A percentile compares a stretch with the other conserved stretches of the same genome.
Evolutionary conservation across 2,329 filamentous ascomycete genomes (phyloP).

Genomic region (Ceratocystis eucalypticola): DNA sequence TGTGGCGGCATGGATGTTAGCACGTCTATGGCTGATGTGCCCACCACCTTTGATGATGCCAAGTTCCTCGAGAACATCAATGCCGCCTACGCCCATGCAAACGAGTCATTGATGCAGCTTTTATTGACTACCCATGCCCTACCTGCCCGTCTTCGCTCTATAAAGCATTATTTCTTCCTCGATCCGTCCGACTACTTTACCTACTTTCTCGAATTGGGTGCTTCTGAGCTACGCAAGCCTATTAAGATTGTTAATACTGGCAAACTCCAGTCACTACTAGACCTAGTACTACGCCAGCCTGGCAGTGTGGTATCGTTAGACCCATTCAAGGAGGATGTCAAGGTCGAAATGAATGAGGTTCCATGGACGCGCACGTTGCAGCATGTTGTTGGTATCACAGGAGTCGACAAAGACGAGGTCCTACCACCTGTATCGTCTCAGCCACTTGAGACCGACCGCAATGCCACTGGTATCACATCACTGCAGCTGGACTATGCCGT

Average conservation of each 20-base stretch:
- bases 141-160: slow-evolving; percentile 69
- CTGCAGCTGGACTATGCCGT: slow-evolving; percentile 89
- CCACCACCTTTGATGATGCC: slow-evolving; percentile 78
- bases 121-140: slow-evolving; percentile 86
- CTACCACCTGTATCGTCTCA: slow-evolving; percentile 59
- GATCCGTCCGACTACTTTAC: slow-evolving; percentile 97
- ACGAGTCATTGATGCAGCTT: slow-evolving; percentile 80
- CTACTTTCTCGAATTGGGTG: slow-evolving; percentile 85
- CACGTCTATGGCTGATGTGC: slow-evolving; percentile 77
- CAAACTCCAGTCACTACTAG: slow-evolving; percentile 90
- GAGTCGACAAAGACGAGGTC: slow-evolving; percentile 78
- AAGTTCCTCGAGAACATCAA: slow-evolving; percentile 94
- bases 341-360: slow-evolving; percentile 92
- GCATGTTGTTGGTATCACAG: slow-evolving; percentile 91
- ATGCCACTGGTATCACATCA: slow-evolving; percentile 80
- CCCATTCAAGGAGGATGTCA: slow-evolving; percentile 96
- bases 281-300: slow-evolving; percentile 88
- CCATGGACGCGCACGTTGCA: slow-evolving; percentile 88
- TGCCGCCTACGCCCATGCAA: slow-evolving; percentile 85
- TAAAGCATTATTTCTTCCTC: slow-evolving; percentile 99
- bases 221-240: slow-evolving; percentile 79
- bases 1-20: slow-evolving; percentile 92
- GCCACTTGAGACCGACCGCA: slow-evolving; percentile 65
- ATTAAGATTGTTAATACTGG: slow-evolving; percentile 78
- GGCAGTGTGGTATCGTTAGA: slow-evolving; percentile 88